Evolutionary conservation across 257 asterid species (phyloP).

Genomic region (Cruciata laevipes): DNA sequence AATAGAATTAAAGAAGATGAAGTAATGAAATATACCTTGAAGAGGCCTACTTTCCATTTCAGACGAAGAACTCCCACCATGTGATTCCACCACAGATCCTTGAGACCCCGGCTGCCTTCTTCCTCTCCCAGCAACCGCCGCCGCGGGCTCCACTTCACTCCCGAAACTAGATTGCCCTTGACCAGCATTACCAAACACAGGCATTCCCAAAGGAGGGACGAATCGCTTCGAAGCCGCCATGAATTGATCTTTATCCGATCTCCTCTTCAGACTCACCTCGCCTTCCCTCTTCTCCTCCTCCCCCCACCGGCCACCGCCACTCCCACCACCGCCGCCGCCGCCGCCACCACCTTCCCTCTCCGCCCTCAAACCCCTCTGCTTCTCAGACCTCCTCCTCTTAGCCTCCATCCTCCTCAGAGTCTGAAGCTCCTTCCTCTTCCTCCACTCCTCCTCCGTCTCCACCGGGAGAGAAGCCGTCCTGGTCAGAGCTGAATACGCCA

Average conservation of each 20-base stretch:
- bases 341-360: slow-evolving; percentile 30
- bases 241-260: slow-evolving; percentile 49
- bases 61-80: slow-evolving; percentile 63
- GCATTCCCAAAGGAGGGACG: slow-evolving; percentile 30
- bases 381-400: slow-evolving; percentile 81
- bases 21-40: slow-evolving; percentile 43
- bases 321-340: slow-evolving; percentile 25
- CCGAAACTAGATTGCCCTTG: slow-evolving; percentile 24
- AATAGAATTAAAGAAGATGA: slow-evolving; percentile 4
- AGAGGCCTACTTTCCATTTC: slow-evolving; percentile 60
- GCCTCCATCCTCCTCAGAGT: slow-evolving; percentile 90
- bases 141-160: slow-evolving; percentile 32
- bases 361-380: slow-evolving; percentile 48
- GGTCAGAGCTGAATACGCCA: slow-evolving; percentile 36
- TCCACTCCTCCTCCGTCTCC: slow-evolving; percentile 90
- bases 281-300: slow-evolving; percentile 58
- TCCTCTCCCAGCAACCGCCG: slow-evolving; percentile 33
- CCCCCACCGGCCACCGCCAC: slow-evolving; percentile 2
- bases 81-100: slow-evolving; percentile 61
- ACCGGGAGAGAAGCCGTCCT: slow-evolving; percentile 84
- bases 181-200: slow-evolving; percentile 27
- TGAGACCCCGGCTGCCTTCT: slow-evolving; percentile 27
- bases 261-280: slow-evolving; percentile 54
- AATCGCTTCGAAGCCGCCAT: slow-evolving; percentile 33
- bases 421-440: slow-evolving; percentile 89